Evolutionary conservation across 2,329 filamentous ascomycete species (phyloP), one percentile per base, ranked within the genome.

Genomic region (Cladorrhinum sp.): DNA sequence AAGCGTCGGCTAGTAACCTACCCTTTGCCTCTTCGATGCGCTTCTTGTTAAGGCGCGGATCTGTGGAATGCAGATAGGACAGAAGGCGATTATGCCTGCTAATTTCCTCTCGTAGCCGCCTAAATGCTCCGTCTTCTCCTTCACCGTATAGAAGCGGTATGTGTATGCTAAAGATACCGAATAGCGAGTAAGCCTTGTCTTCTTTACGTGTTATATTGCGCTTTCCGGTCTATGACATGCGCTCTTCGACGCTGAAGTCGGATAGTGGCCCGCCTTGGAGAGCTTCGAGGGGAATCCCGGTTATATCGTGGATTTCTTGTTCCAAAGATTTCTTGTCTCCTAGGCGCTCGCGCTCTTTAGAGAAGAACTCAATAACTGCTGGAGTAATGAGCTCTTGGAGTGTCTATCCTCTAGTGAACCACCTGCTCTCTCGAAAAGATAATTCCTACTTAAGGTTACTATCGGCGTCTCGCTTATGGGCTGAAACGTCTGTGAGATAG

Each of bases 21-120:
- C 74, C 76, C 45, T 76, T 78, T 0, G 63, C 67, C 0, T 65
- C 18, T 50, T 76, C 61, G 49, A 79, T 77, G n/a, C 73, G 70
- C 1, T 6, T 62, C 60, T 76, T 78, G 32, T 78, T 74, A 66
- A 32, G 27, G n/a, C 45, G 41, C 22, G 59, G 59, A 24, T 77
- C 68, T n/a, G 60, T 48, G 41, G 41, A 48, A 18, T 45, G 36
- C 50, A 62, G 23, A 5, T 56, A 48, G 18, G 55, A 20, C 60
- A 62, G 29, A 57, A 23, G 24, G 20, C 6, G 22, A 27, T 50
- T 32, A 54, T 62, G 23, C 60, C 60, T 32, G 49, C 45, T 9
- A 50, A 58, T 57, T 38, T 62, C 22, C 6, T 62, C 50, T 45
- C 16, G 58, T 25, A 65, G 52, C 49, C 63, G 63, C 10, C 29